phyloP scores from a whole-genome alignment of 202 grass and related monocot genomes.

The Dendrocalamus latiflorus region DNA sequence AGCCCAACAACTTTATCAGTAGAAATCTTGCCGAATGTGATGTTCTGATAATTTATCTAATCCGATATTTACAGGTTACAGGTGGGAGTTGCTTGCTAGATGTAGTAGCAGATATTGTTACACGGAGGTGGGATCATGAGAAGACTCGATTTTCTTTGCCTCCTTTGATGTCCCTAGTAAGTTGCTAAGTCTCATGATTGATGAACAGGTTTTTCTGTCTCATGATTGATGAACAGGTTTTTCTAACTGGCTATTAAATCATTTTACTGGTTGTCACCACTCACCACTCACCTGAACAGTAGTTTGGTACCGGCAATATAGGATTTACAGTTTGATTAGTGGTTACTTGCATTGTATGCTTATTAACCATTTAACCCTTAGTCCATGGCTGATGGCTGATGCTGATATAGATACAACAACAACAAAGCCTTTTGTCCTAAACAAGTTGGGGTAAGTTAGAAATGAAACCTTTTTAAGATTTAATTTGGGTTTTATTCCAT shows the following conservation, averaged over 20 bases:
- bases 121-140: conserved; percentile 78
- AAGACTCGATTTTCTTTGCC: conserved; percentile 72
- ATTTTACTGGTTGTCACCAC: neutral
- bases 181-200: conserved; percentile 29
- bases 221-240: neutral
- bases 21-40: neutral
- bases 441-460: too few species aligned
- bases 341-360: neutral
- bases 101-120: conserved; percentile 61
- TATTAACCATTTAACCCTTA: neutral
- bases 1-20: neutral
- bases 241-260: neutral
- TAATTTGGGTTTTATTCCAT: too few species aligned
- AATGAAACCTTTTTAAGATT: too few species aligned
- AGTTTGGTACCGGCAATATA: neutral
- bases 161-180: conserved; percentile 86
- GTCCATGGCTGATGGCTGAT: neutral
- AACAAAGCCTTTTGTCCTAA: too few species aligned
- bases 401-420: neutral
- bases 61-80: conserved; percentile 47
- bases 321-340: conserved; percentile 1
- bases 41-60: neutral
- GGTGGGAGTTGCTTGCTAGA: conserved; percentile 46
- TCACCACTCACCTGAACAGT: neutral
- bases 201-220: too few species aligned